These are phyloP conservation scores for Schwanniomyces pseudopolymorphus DNA, from an alignment of 805 yeast species.

Conservation along the genomic window DNA sequence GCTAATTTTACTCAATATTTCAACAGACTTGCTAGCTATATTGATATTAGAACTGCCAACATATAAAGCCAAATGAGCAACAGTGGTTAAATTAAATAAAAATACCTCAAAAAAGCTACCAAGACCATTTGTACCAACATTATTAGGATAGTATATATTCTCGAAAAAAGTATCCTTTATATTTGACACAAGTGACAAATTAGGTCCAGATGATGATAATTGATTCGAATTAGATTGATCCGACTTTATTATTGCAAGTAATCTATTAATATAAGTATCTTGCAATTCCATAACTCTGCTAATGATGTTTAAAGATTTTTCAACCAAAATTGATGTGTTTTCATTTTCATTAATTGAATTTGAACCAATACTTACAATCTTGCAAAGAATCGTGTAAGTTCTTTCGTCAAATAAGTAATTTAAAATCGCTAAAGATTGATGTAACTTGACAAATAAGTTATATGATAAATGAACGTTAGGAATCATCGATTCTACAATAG, in stretches of 20 bases:
- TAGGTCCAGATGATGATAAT: constrained; percentile 16
- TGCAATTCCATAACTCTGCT: constrained; percentile 51
- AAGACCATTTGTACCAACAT: constrained; percentile 58
- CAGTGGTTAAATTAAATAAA: constrained; percentile 63
- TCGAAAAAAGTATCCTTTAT: constrained; percentile 23
- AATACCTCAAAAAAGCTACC: constrained; percentile 70
- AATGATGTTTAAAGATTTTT: constrained; percentile 42
- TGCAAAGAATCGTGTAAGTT: constrained; percentile 56
- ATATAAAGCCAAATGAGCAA: constrained; percentile 74
- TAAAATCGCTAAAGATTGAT: constrained; percentile 67
- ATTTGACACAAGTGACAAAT: constrained; percentile 25
- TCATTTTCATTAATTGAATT: constrained; percentile 52
- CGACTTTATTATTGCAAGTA: constrained; percentile 50
- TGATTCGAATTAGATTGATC: neutral
- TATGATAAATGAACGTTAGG: constrained; percentile 16
- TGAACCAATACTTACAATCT: constrained; percentile 56
- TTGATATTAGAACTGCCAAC: constrained; percentile 55
- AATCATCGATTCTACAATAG: constrained; percentile 20
- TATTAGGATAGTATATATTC: constrained; percentile 38
- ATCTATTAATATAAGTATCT: constrained; percentile 54
- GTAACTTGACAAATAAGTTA: constrained; percentile 49
- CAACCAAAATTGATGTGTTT: constrained; percentile 10
- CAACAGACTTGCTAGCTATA: constrained; percentile 55
- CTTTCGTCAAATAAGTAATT: constrained; percentile 61
- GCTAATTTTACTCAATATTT: constrained; percentile 52